Evolutionary conservation across 1,284 basidiomycete genomes (phyloP).

Genomic region (Melanopsichium pennsylvanicum): DNA sequence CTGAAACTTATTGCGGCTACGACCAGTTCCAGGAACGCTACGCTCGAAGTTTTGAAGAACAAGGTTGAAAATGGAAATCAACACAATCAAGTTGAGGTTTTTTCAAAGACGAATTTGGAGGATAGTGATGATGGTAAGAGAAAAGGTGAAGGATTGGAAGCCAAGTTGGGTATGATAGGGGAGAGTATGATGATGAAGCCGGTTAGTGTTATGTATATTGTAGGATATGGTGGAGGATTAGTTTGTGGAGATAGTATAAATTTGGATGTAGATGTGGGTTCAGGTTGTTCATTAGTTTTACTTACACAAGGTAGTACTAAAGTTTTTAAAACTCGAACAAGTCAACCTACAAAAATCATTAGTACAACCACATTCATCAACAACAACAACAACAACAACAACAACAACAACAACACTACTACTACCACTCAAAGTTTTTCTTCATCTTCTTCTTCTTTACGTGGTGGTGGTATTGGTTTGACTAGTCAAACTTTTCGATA

Average conservation of each 20-base stretch:
- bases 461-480: too few relatives aligned
- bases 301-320: conserved; percentile 78
- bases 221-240: conserved; percentile 91
- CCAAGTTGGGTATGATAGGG: too few relatives aligned
- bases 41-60: conserved; percentile 20
- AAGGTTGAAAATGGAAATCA: too few relatives aligned
- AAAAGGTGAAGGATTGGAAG: too few relatives aligned
- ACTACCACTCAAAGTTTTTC: too few relatives aligned
- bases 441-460: too few relatives aligned
- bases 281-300: conserved; percentile 72
- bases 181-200: too few relatives aligned
- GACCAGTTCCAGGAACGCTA: conserved; percentile 65
- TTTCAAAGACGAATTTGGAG: too few relatives aligned
- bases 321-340: conserved; percentile 53
- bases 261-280: conserved; percentile 74
- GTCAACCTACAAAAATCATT: conserved; percentile 8
- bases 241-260: conserved; percentile 84
- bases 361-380: conserved; percentile 9
- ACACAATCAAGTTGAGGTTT: too few relatives aligned
- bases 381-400: too few relatives aligned
- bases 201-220: conserved; percentile 78
- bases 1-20: conserved; percentile 84
- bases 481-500: conserved; percentile 44
- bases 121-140: too few relatives aligned
- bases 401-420: too few relatives aligned